Percentiles rank a stretch among this genome's conserved stretches.
phyloP scores from a whole-genome alignment of 208 protist species.

The Crithidia mellificae region DNA sequence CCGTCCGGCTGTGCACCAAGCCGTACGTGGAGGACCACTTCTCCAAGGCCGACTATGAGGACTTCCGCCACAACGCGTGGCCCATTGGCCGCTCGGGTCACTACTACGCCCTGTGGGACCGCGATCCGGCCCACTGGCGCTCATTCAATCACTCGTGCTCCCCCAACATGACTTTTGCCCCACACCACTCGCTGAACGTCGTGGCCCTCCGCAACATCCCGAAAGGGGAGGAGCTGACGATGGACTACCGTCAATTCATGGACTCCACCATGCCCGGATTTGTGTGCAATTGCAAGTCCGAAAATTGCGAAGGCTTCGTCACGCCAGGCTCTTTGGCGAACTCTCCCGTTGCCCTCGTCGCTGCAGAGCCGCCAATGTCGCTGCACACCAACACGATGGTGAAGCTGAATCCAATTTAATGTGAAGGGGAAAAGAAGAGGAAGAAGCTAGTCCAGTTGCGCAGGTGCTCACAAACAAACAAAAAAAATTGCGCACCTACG shows the following conservation, averaged over 20 bases:
- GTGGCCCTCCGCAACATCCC: constrained; percentile 70
- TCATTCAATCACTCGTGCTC: constrained; percentile 84
- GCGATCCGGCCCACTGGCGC: constrained; percentile 64
- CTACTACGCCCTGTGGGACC: constrained; percentile 88
- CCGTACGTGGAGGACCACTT: constrained; percentile 59
- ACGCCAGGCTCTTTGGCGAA: constrained; percentile 38
- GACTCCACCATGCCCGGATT: constrained; percentile 78
- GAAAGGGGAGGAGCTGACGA: constrained; percentile 84
- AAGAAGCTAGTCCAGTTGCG: too few relatives aligned
- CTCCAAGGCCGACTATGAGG: constrained; percentile 44
- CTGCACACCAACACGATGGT: constrained; percentile 15
- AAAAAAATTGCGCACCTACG: too few relatives aligned
- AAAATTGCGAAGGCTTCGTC: constrained; percentile 54
- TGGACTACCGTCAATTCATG: constrained; percentile 89
- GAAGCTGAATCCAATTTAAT: constrained; percentile 24
- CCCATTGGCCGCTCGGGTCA: constrained; percentile 65
- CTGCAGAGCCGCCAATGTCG: constrained; percentile 1
- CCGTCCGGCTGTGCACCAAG: constrained; percentile 78
- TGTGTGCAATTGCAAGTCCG: constrained; percentile 60
- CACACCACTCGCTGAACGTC: constrained; percentile 68
- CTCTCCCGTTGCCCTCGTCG: constrained; percentile 19
- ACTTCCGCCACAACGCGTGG: constrained; percentile 80
- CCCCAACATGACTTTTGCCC: constrained; percentile 79
- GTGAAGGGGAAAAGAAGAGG: too few relatives aligned
- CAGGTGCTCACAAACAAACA: too few relatives aligned